A percentile compares a stretch with the other conserved stretches of the same genome.
These are phyloP conservation scores for Acacia confusa DNA, from an alignment of 306 rosid species.

Conservation along the genomic window DNA sequence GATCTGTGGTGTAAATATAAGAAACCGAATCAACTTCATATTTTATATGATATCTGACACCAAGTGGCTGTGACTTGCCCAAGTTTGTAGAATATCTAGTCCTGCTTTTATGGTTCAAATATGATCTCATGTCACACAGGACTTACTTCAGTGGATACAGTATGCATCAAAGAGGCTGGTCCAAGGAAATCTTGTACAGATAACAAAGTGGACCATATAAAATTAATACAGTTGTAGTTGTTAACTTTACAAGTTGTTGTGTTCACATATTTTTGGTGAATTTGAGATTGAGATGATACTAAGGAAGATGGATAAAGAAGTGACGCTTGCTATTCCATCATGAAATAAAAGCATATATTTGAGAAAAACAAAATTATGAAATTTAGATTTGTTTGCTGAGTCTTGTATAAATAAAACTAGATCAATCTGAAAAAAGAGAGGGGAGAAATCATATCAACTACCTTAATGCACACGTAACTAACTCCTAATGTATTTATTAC, in stretches of 20 bases:
- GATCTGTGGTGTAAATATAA: background rate
- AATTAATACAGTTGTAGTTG: background rate
- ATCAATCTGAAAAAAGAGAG: too few relatives aligned
- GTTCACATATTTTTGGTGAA: background rate
- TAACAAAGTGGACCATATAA: background rate
- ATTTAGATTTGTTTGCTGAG: background rate
- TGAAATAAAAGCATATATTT: background rate
- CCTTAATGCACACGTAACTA: too few relatives aligned
- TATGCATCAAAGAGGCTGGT: background rate
- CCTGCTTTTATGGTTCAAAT: background rate
- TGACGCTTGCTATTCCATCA: background rate
- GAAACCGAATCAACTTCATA: background rate
- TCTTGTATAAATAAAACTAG: background rate
- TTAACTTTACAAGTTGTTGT: background rate
- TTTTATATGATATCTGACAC: background rate
- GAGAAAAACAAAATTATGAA: background rate
- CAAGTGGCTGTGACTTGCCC: background rate
- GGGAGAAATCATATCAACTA: too few relatives aligned
- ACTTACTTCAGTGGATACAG: background rate
- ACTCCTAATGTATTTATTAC: too few relatives aligned
- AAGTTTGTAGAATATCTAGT: background rate
- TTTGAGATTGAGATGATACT: background rate
- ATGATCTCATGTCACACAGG: background rate
- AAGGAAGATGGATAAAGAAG: background rate
- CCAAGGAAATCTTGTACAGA: background rate